Base-by-base conservation (phyloP, 2,329 filamentous ascomycete species). In the Trichoderma asperellum region DNA sequence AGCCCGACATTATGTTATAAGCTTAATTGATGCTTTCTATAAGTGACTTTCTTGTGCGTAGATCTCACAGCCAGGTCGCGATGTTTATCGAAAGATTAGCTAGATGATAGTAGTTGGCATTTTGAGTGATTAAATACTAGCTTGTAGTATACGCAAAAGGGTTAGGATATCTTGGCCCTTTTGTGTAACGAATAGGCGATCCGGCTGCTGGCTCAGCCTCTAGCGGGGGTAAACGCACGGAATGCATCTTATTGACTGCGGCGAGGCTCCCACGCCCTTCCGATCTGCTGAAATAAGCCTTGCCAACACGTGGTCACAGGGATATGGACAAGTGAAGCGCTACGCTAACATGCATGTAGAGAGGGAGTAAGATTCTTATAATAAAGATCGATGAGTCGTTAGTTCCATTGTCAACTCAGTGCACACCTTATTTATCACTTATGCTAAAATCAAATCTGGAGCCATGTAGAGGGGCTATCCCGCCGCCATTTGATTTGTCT, bases 221-320 rank as follows among this genome's bases (percentile, higher is more conserved):
- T 16, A 34, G 64, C 35, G 64, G 64, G 53, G 64, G 58, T 52
- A 32, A 34, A 52, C 40, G 63, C 63, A 67, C 29, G 24, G 49
- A 55, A 34, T 37, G 64, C 40, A 52, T 52, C 37, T 58, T 52
- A 59, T 12, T 10, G 55, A 67, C 55, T 67, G 55, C 40, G 64
- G 53, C 64, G 43, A 67, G 64, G 64, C 64, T 49, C 55, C 64
- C 64, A 59, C 64, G 55, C 64, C 64, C 63, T 58, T 49, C 53
- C 14, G 37, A 58, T 49, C 62, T 1, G 4, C 10, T 21, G 18
- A 27, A 64, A 56, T 65, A 47, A 65, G 62, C 63, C 63, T 57
- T 8, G 53, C 53, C 35, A 12, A 66, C 53, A 57, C 63, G 53
- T 66, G 53, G 63, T 49, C n/a, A 27, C 53, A 65, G 63, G 63